Evolutionary conservation across 176 grass and related monocot genomes (phyloP).

Genomic region (Oryza glaberrima): DNA sequence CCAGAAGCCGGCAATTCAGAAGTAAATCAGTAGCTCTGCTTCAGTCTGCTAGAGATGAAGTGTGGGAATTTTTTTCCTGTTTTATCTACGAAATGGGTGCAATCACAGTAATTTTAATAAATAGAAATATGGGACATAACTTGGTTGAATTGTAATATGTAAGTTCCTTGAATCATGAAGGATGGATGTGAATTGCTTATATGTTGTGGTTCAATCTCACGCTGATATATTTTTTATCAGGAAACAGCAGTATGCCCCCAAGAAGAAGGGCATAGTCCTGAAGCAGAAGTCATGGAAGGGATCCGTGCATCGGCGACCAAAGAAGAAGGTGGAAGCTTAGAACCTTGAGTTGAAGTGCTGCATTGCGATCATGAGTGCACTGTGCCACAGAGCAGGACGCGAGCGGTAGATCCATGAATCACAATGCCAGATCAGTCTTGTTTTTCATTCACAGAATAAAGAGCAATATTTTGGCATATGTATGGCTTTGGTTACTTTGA

Average conservation of each 20-base stretch:
- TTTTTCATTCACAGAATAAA: slow-evolving; percentile 40
- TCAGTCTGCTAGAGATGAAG: neutral
- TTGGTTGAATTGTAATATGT: neutral
- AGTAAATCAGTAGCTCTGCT: neutral
- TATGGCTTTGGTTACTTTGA: slow-evolving; percentile 12
- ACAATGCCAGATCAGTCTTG: neutral
- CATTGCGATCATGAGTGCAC: neutral
- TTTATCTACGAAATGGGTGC: neutral
- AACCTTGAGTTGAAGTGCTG: neutral
- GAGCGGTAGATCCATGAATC: neutral
- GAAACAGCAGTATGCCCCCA: slow-evolving; percentile 41
- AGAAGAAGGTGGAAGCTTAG: slow-evolving; percentile 45
- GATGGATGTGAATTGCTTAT: neutral
- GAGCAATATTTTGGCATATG: slow-evolving; percentile 8
- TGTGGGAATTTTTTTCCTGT: neutral
- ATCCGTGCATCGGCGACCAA: slow-evolving; percentile 5
- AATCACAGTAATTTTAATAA: neutral
- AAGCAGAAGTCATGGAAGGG: slow-evolving; percentile 40
- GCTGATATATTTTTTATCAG: slow-evolving; percentile 16
- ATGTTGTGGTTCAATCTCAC: neutral
- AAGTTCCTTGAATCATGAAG: neutral
- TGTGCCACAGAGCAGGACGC: neutral
- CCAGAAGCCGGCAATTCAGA: neutral
- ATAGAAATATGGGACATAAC: neutral
- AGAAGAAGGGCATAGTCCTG: slow-evolving; percentile 41